Base-by-base conservation (phyloP, 2,329 filamentous ascomycete genomes). In the Hypoxylon sp. region DNA sequence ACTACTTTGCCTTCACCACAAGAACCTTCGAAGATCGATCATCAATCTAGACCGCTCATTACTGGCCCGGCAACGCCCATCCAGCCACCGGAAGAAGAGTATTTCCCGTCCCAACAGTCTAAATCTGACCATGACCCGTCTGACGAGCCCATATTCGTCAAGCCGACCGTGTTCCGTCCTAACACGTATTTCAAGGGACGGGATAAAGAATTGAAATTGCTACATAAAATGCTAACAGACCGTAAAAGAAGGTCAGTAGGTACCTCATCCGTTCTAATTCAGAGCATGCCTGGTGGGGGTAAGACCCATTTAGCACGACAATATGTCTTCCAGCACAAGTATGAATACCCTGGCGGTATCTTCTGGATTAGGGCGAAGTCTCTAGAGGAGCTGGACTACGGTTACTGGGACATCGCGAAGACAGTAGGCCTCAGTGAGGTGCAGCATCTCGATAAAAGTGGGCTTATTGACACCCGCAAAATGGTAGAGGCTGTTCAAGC, bases 331-430 rank as follows among this genome's bases (percentile, higher is more conserved):
- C 78, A 82, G 3, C 86, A 91, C 72, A 86, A 83, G 37, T 79
- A 83, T 3, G 81, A 87, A 66, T 92, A 90, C 71, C 85, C 87
- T 0, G 90, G 89, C 1, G 91, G 91, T 1, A 83, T 92, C 47
- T 93, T 91, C 76, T 93, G 91, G 91, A 84, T 92, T 14, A 85
- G 89, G 53, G 88, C 89, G 8, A 90, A 88, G 70, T 88, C 86
- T 0, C 76, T 82, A 3, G 81, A 87, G 57, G 88, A 90, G 54
- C 82, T 88, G 35, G 85, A 86, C 57, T 86, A 88, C 52, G 88
- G 87, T 33, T 92, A 87, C 75, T 90, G 88, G 86, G 86, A 89
- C 53, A 90, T 92, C 68, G 89, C 88, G 1, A 86, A 86, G 74
- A 85, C 84, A 13, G 85, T 85, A 14, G 84, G 83, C 0, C 75